Evolutionary conservation across 495 filamentous ascomycete genomes (phyloP).

Genomic region (Pyrenopolyporus hunteri): DNA sequence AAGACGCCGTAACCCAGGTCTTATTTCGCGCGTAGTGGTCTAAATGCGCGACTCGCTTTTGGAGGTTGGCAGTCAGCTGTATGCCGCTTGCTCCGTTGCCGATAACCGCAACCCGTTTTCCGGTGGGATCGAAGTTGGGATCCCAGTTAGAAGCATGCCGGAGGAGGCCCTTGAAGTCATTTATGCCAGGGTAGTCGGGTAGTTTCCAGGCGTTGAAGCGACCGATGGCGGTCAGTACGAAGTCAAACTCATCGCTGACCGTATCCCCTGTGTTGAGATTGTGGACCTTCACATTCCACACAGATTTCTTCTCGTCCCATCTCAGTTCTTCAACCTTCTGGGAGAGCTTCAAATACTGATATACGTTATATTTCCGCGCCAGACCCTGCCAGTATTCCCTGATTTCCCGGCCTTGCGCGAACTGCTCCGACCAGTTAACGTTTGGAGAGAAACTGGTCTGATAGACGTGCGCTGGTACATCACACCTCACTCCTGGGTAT

Average conservation of each 20-base stretch:
- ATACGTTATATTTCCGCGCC: constrained; percentile 66
- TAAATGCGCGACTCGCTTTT: constrained; percentile 58
- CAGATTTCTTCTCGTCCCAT: constrained; percentile 58
- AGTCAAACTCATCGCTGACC: constrained; percentile 47
- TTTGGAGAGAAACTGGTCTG: constrained; percentile 71
- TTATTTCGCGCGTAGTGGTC: constrained; percentile 70
- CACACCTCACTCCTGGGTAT: constrained; percentile 72
- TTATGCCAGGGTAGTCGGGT: constrained; percentile 61
- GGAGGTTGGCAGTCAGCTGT: constrained; percentile 64
- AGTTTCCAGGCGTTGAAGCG: constrained; percentile 63
- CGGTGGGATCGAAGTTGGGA: constrained; percentile 55
- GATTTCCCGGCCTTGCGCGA: constrained; percentile 69
- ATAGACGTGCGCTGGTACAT: constrained; percentile 76
- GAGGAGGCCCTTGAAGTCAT: constrained; percentile 61
- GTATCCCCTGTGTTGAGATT: constrained; percentile 45
- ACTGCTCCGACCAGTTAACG: constrained; percentile 68
- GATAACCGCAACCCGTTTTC: constrained; percentile 61
- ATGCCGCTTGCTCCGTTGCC: constrained; percentile 64
- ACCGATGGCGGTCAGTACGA: constrained; percentile 62
- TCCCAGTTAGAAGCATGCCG: constrained; percentile 59
- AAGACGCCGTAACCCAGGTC: constrained; percentile 70
- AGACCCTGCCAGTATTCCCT: constrained; percentile 66
- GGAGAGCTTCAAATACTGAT: constrained; percentile 57
- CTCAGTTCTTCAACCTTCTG: constrained; percentile 58
- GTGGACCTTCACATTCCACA: constrained; percentile 56